These are phyloP conservation scores for Boletellus dicymbophilus DNA, from an alignment of 1,284 basidiomycete species.

Conservation along the genomic window DNA sequence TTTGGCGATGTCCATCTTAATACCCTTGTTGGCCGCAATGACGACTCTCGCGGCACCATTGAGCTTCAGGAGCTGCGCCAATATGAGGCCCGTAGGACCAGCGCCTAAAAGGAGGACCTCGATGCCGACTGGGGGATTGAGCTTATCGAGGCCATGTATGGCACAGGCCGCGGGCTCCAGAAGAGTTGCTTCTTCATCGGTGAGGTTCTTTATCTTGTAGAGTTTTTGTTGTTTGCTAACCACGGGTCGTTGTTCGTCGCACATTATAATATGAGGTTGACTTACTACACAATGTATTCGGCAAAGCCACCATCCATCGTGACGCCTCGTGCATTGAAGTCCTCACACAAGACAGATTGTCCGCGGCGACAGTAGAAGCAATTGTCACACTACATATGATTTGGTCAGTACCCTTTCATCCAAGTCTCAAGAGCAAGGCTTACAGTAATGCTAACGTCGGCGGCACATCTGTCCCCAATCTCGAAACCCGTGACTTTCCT, in stretches of 20 bases:
- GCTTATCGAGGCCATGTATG: slow-evolving; percentile 86
- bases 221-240: slow-evolving; percentile 66
- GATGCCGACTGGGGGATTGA: slow-evolving; percentile 74
- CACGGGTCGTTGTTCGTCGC: neutral
- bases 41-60: slow-evolving; percentile 79
- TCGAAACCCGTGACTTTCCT: slow-evolving; percentile 69
- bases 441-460: slow-evolving; percentile 66
- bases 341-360: slow-evolving; percentile 72
- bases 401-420: slow-evolving; percentile 4
- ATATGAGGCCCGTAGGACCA: slow-evolving; percentile 81
- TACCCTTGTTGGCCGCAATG: slow-evolving; percentile 82
- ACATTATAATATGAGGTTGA: slow-evolving; percentile 7
- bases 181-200: slow-evolving; percentile 88
- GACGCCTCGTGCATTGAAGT: slow-evolving; percentile 77
- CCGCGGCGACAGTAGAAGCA: slow-evolving; percentile 88
- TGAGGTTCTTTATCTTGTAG: slow-evolving; percentile 82
- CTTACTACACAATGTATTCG: slow-evolving; percentile 80
- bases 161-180: slow-evolving; percentile 88
- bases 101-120: slow-evolving; percentile 80
- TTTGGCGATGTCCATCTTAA: slow-evolving; percentile 84
- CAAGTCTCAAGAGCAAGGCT: slow-evolving; percentile 22
- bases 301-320: slow-evolving; percentile 84
- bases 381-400: slow-evolving; percentile 59
- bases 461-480: slow-evolving; percentile 79
- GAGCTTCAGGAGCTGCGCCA: slow-evolving; percentile 83